Conservation (phyloP, 495 filamentous ascomycete species). For the Trichoderma orchidacearum region DNA sequence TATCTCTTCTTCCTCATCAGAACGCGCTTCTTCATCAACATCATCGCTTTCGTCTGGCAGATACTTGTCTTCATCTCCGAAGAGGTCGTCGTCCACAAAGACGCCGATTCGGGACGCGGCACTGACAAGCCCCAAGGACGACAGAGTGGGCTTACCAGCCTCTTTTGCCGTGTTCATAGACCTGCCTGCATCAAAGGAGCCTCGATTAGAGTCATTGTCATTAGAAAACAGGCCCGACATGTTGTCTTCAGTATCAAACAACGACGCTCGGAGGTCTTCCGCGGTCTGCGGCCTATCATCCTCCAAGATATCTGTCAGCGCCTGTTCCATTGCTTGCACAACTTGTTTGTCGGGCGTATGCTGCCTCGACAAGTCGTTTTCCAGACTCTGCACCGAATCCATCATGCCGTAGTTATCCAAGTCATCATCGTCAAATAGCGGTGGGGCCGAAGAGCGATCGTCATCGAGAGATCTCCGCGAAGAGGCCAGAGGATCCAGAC, state of each 20-base stretch:
- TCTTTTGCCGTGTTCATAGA: constrained; percentile 23
- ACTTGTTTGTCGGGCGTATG: constrained; percentile 41
- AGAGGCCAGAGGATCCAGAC: constrained; percentile 17
- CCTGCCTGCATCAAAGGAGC: constrained; percentile 6
- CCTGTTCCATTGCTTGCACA: constrained; percentile 87
- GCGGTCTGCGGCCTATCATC: constrained; percentile 43
- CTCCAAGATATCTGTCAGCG: constrained; percentile 89
- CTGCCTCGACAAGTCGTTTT: constrained; percentile 22
- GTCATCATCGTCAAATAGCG: constrained; percentile 44
- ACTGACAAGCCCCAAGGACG: constrained; percentile 80
- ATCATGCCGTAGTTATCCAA: constrained; percentile 34
- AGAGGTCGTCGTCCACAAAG: constrained; percentile 85
- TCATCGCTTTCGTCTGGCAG: constrained; percentile 77
- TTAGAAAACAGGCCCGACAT: constrained; percentile 33
- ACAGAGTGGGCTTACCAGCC: constrained; percentile 65
- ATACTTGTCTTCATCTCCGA: constrained; percentile 78
- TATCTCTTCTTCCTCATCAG: constrained; percentile 63
- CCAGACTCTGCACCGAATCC: constrained; percentile 39
- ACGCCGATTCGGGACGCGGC: constrained; percentile 70
- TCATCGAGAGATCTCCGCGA: constrained; percentile 35
- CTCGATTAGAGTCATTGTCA: constrained; percentile 19
- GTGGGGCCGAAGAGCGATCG: constrained; percentile 13
- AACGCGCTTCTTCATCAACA: constrained; percentile 36
- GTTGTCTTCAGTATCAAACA: constrained; percentile 38
- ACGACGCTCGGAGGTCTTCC: constrained; percentile 45